phyloP scores from a whole-genome alignment of 164 flowering plant genomes.

The Tetrastigma voinierianum region DNA sequence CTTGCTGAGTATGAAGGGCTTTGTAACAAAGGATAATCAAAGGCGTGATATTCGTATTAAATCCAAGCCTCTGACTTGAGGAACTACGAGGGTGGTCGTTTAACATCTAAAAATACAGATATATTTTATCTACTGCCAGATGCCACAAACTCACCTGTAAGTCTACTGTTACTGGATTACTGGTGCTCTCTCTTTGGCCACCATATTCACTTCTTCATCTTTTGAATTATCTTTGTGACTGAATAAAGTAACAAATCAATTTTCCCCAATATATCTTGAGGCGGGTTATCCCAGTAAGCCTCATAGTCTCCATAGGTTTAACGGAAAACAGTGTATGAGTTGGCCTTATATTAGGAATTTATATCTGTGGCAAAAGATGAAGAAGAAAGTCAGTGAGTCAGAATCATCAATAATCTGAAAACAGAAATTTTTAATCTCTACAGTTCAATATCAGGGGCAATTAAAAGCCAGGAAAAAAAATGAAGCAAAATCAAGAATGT shows the following conservation, averaged over 20 bases:
- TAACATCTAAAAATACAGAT: not conserved
- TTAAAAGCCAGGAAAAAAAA: slow-evolving; percentile 2
- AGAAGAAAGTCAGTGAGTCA: not conserved
- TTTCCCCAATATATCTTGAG: slow-evolving; percentile 76
- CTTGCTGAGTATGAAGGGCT: too few relatives aligned
- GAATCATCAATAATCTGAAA: not conserved
- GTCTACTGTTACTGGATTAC: slow-evolving; percentile 12
- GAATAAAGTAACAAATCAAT: slow-evolving; percentile 79
- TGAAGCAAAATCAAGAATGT: too few relatives aligned
- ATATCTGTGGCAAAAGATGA: slow-evolving; percentile 36
- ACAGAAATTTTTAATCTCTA: not conserved
- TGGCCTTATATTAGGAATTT: too few relatives aligned
- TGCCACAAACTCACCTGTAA: slow-evolving; percentile 30
- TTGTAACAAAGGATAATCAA: too few relatives aligned
- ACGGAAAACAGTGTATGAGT: slow-evolving; percentile 89
- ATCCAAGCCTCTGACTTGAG: too few relatives aligned
- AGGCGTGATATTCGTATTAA: too few relatives aligned
- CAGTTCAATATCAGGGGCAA: not conserved
- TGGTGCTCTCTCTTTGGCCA: slow-evolving; percentile 13
- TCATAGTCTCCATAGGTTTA: slow-evolving; percentile 99
- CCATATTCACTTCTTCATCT: slow-evolving; percentile 29
- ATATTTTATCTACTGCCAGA: not conserved
- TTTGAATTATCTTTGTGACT: slow-evolving; percentile 56
- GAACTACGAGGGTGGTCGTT: too few relatives aligned
- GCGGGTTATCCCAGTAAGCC: slow-evolving; percentile 96